Conservation (phyloP, 495 filamentous ascomycete genomes). For the Aspergillus hancockii region DNA sequence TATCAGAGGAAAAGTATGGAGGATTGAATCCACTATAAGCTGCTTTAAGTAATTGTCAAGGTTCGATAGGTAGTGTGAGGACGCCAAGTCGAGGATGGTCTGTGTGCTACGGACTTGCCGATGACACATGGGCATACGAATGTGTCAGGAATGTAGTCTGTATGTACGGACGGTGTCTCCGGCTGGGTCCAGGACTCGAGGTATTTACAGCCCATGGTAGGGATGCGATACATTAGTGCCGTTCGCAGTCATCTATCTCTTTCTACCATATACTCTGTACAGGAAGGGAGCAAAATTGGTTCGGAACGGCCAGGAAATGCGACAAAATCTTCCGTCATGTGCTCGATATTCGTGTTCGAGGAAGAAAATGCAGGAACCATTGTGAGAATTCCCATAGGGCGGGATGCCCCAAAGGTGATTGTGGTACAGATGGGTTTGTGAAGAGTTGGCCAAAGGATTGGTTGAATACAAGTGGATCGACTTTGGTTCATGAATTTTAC, state of each 20-base stretch:
- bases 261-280: background rate
- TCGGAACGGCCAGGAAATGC: background rate
- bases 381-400: conserved; percentile 11
- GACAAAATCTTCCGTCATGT: background rate
- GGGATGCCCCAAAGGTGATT: background rate
- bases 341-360: background rate
- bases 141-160: conserved; percentile 13
- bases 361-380: conserved; percentile 11
- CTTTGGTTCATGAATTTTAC: conserved; percentile 5
- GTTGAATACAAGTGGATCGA: conserved; percentile 10
- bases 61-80: conserved; percentile 11
- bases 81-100: conserved; percentile 20
- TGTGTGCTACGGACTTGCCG: conserved; percentile 29
- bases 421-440: conserved; percentile 7
- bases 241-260: background rate
- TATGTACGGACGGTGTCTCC: conserved; percentile 23
- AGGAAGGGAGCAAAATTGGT: background rate
- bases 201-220: background rate
- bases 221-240: conserved; percentile 6
- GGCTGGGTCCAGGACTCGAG: conserved; percentile 8
- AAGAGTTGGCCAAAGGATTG: conserved; percentile 11
- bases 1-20: conserved; percentile 20
- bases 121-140: conserved; percentile 28
- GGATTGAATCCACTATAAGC: conserved; percentile 1
- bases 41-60: conserved; percentile 9